Conservation (phyloP, 1,284 basidiomycete genomes). For the Cutaneotrichosporon spelunceum region DNA sequence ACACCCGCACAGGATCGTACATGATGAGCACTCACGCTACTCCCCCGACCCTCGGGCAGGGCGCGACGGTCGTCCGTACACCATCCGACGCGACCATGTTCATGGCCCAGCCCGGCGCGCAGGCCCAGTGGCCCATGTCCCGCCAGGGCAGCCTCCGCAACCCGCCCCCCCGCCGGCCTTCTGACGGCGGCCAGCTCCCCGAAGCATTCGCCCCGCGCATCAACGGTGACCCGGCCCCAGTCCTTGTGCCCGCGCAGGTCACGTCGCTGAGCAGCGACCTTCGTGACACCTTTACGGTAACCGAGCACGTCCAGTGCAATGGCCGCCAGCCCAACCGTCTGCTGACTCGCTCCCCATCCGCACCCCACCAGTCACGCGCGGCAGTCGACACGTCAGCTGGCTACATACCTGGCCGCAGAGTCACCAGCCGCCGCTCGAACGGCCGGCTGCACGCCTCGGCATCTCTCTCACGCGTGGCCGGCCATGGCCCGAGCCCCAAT, state of each 20-base stretch:
- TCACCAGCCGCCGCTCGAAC: not conserved
- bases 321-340: not conserved
- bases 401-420: not conserved
- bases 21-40: not conserved
- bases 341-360: constrained; percentile 2
- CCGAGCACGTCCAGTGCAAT: not conserved
- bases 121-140: not conserved
- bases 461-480: not conserved
- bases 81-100: constrained; percentile 32
- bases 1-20: constrained; percentile 8
- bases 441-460: not conserved
- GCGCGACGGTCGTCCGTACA: constrained; percentile 33
- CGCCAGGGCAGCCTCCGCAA: constrained; percentile 17
- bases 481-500: not conserved
- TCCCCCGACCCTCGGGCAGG: constrained; percentile 17
- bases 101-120: constrained; percentile 20
- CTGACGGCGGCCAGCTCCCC: not conserved
- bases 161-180: not conserved
- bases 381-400: constrained; percentile 3
- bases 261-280: constrained; percentile 1
- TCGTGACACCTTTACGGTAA: not conserved
- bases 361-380: not conserved
- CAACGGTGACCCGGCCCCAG: not conserved
- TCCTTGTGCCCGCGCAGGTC: not conserved
- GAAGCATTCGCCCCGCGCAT: not conserved